Evolutionary conservation across 2,329 filamentous ascomycete genomes (phyloP), one percentile per base, ranked within the genome.

Genomic region (Xylariaceae sp.): DNA sequence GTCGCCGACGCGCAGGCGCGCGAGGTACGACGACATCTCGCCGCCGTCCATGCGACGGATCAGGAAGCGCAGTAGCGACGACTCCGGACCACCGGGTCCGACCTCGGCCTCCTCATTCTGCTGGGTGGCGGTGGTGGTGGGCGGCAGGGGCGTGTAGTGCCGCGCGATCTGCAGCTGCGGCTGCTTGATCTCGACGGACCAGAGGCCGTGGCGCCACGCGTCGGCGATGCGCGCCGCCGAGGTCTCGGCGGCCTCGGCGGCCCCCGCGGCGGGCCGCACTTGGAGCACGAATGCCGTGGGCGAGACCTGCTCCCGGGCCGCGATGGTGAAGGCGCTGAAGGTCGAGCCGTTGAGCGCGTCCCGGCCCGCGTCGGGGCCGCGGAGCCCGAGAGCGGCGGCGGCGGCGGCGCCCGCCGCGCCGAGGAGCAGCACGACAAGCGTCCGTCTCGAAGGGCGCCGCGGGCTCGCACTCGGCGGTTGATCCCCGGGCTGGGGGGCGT

Each of bases 141-240:
- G 71, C 0, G 87, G 90, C 0, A 98, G 65, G 1, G 90, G 88
- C 4, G 92, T 96, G 60, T 98, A 98, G 37, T 87, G 80, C 41
- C 92, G 68, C 27, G 86, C 85, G 47, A 98, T 94, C 60, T 95
- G 89, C 37, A 96, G 63, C 56, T 94, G 80, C 2, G 92, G 92
- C 62, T 96, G 92, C 63, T 94, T 94, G 53, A 94, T 78, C 64
- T 95, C 83, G 21, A 96, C 81, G 42, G 82, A 88, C 83, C 87
- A 94, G 26, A 93, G 70, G 4, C 83, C 82, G 36, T 74, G 67
- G 27, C 60, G 58, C 74, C 77, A 80, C 16, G 67, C 67, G 9
- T 60, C 46, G 4, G 56, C 49, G 37, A 60, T 34, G 23, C 42
- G 39, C n/a, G 7, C 22, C 13, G 40, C 41, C 4, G 32, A 3